phyloP scores from a whole-genome alignment of 129 eudicot genomes.

The Dittrichia graveolens region DNA sequence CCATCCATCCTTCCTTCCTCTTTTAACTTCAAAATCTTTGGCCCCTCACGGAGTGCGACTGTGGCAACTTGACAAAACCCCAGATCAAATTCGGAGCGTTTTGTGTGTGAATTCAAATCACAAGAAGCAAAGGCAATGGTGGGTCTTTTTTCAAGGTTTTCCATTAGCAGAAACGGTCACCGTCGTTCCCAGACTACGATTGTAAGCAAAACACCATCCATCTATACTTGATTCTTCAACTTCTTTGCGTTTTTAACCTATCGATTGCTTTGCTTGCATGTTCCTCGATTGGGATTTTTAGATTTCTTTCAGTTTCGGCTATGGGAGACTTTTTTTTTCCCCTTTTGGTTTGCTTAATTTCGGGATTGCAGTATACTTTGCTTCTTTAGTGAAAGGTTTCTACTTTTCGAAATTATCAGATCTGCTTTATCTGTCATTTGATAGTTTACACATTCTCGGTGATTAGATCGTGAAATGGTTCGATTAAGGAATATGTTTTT shows the following conservation, averaged over 20 bases:
- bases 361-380: not conserved
- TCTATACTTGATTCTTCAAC: not conserved
- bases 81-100: conserved; percentile 26
- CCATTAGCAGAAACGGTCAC: conserved; percentile 63
- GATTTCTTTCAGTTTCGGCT: not conserved
- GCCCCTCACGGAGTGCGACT: not conserved
- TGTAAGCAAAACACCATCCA: conserved; percentile 40
- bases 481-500: too few relatives aligned
- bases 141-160: conserved; percentile 79
- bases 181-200: conserved; percentile 75
- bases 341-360: not conserved
- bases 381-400: not conserved
- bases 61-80: conserved; percentile 6
- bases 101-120: conserved; percentile 4
- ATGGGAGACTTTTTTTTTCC: too few relatives aligned
- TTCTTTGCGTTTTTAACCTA: conserved; percentile 3
- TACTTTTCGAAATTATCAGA: not conserved
- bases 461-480: not conserved
- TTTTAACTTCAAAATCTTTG: not conserved
- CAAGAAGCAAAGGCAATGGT: conserved; percentile 40
- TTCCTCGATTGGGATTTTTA: not conserved
- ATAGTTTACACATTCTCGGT: not conserved
- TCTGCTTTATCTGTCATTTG: not conserved
- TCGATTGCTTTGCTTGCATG: conserved; percentile 12
- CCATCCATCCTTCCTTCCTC: too few relatives aligned